These are phyloP conservation scores for Epichloe baconii DNA, from an alignment of 2,329 filamentous ascomycete species.

Conservation along the genomic window DNA sequence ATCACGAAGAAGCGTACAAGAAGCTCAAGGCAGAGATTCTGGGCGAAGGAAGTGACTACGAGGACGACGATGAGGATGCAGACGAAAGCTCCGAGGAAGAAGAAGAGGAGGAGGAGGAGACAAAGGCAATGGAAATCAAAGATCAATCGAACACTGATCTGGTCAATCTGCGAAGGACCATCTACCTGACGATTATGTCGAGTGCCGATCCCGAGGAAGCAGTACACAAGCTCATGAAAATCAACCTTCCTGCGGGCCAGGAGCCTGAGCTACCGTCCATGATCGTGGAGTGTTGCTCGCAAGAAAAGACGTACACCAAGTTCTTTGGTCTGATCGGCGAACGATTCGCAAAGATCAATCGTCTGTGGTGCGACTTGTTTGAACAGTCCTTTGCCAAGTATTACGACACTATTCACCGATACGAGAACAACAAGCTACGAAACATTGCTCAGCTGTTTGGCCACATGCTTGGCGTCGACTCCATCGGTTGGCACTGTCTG, in stretches of 20 bases:
- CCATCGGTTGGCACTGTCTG: slow-evolving; percentile 84
- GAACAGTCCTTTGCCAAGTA: slow-evolving; percentile 84
- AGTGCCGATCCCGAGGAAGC: slow-evolving; percentile 94
- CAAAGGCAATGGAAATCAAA: slow-evolving; percentile 86
- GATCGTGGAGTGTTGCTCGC: slow-evolving; percentile 93
- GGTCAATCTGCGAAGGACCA: slow-evolving; percentile 82
- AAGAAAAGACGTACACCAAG: slow-evolving; percentile 94
- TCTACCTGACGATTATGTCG: slow-evolving; percentile 96
- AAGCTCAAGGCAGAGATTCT: slow-evolving; percentile 87
- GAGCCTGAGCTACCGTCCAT: slow-evolving; percentile 89
- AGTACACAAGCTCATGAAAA: slow-evolving; percentile 91
- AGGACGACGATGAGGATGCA: slow-evolving; percentile 47
- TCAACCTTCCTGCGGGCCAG: slow-evolving; percentile 74
- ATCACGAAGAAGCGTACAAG: slow-evolving; percentile 81
- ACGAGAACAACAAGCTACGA: slow-evolving; percentile 86
- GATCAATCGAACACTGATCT: slow-evolving; percentile 95
- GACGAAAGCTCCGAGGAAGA: slow-evolving; percentile 60
- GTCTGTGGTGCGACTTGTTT: slow-evolving; percentile 87
- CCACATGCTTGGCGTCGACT: slow-evolving; percentile 76
- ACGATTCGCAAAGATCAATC: slow-evolving; percentile 89
- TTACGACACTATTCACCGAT: slow-evolving; percentile 94
- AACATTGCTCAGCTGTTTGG: slow-evolving; percentile 95
- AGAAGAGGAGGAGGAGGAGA: slow-evolving; percentile 66
- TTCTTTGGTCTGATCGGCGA: slow-evolving; percentile 94
- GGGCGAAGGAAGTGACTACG: slow-evolving; percentile 80